phyloP scores from a whole-genome alignment of 2,329 filamentous ascomycete genomes.

The Fusarium marasasianum region DNA sequence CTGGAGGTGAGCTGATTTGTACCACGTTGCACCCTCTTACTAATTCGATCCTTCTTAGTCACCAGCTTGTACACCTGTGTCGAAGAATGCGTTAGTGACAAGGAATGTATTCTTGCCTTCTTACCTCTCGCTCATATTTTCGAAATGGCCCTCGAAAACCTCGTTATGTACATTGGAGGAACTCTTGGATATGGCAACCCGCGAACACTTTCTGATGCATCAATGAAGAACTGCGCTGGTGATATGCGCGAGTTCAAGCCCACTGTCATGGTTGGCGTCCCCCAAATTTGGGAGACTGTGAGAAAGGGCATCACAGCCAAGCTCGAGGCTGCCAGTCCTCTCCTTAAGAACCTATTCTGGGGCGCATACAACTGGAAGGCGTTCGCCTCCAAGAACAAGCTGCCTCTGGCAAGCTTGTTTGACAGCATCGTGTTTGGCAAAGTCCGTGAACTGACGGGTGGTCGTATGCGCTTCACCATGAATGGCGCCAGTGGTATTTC shows the following conservation, averaged over 20 bases:
- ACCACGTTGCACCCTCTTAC: slow-evolving; percentile 2
- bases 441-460: slow-evolving; percentile 89
- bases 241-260: slow-evolving; percentile 94
- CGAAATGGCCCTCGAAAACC: slow-evolving; percentile 94
- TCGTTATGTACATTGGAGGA: slow-evolving; percentile 87
- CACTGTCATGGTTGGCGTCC: slow-evolving; percentile 91
- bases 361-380: slow-evolving; percentile 68
- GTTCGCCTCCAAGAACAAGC: slow-evolving; percentile 64
- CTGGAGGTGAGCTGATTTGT: slow-evolving; percentile 64
- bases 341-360: slow-evolving; percentile 84
- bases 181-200: slow-evolving; percentile 94
- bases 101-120: slow-evolving; percentile 86
- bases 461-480: slow-evolving; percentile 87
- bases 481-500: slow-evolving; percentile 94
- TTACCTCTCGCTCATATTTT: slow-evolving; percentile 95
- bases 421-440: slow-evolving; percentile 91
- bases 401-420: slow-evolving; percentile 75
- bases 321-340: slow-evolving; percentile 74
- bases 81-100: slow-evolving; percentile 78
- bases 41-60: slow-evolving; percentile 54
- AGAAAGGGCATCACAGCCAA: slow-evolving; percentile 91
- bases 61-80: slow-evolving; percentile 84
- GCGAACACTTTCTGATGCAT: slow-evolving; percentile 85
- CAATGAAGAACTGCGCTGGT: slow-evolving; percentile 88
- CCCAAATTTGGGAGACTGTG: slow-evolving; percentile 96